Evolutionary conservation across 1,139 yeast species (phyloP), one percentile per base, ranked within the genome.

Genomic region (Saccharomycopsis phalli): DNA sequence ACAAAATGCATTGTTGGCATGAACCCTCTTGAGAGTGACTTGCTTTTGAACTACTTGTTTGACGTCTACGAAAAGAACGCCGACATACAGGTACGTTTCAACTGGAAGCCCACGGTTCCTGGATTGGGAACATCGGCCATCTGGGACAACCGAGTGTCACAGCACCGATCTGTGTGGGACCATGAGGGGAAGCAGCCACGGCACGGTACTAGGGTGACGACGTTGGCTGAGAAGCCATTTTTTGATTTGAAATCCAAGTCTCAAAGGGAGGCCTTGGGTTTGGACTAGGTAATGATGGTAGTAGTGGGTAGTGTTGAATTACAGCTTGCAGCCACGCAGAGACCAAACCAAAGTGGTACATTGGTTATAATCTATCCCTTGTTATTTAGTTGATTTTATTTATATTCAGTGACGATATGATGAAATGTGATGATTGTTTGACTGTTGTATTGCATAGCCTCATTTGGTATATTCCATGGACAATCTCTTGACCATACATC

Each of bases 131-230:
- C 74, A 25, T 67, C 74, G 45, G 78, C 76, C 32, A 53, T 73
- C 37, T 74, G 80, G 79, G 78, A 73, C 50, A 73, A 74, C 61
- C 59, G 78, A 56, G 52, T 69, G 42, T 60, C 71, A 33, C 71
- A 69, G 45, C 79, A 74, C 49, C 21, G 47, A 48, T 55, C 72
- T 21, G 69, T 69, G 28, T 64, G 65, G 68, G 78, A 74, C 54
- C 69, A 72, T 50, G 74, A 69, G 50, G 71, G 71, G 22, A 47
- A 54, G 42, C 69, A 65, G 40, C 62, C 70, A 25, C 64, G 80
- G 55, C 79, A 71, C 48, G 80, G 79, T 22, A 71, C 74, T 23
- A 63, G 81, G 54, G 79, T 74, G 17, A 72, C 76, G 4, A 62
- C 77, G 1, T 63, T 74, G 50, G 80, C 76, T 29, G 80, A 74